Percentiles rank a stretch among this genome's conserved stretches.
These are phyloP conservation scores for Epichloe festucae DNA, from an alignment of 2,329 filamentous ascomycete species.

Conservation along the genomic window DNA sequence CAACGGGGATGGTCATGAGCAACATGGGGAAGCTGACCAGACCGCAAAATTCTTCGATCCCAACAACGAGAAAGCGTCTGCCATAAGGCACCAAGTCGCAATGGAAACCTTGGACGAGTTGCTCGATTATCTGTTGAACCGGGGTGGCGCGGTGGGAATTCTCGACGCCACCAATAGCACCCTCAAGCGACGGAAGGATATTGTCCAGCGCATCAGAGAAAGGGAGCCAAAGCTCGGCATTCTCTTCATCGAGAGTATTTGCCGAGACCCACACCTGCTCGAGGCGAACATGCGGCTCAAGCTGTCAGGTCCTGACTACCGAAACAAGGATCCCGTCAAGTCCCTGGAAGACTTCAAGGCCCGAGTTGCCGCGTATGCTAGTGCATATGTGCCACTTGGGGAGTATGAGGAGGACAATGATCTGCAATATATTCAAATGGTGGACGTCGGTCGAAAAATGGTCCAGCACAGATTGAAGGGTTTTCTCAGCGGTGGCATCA, in stretches of 20 bases:
- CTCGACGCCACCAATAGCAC: conserved; percentile 97
- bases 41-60: conserved; percentile 92
- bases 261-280: conserved; percentile 68
- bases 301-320: conserved; percentile 90
- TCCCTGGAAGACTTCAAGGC: conserved; percentile 86
- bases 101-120: conserved; percentile 87
- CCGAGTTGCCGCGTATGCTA: conserved; percentile 85
- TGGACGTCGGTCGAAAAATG: conserved; percentile 91
- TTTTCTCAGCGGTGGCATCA: conserved; percentile 83
- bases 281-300: conserved; percentile 97
- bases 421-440: conserved; percentile 94
- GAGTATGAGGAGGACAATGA: conserved; percentile 82
- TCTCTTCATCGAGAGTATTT: conserved; percentile 90
- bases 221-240: conserved; percentile 82
- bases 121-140: conserved; percentile 71
- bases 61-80: conserved; percentile 66
- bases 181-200: conserved; percentile 64
- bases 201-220: conserved; percentile 71
- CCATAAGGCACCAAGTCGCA: conserved; percentile 80
- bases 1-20: conserved; percentile 13
- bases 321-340: conserved; percentile 75
- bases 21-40: conserved; percentile 56
- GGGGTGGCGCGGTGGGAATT: conserved; percentile 82
- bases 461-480: conserved; percentile 82
- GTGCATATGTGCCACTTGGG: conserved; percentile 82